Conservation (phyloP, 768 basidiomycete genomes). For the Calocera cornea region DNA sequence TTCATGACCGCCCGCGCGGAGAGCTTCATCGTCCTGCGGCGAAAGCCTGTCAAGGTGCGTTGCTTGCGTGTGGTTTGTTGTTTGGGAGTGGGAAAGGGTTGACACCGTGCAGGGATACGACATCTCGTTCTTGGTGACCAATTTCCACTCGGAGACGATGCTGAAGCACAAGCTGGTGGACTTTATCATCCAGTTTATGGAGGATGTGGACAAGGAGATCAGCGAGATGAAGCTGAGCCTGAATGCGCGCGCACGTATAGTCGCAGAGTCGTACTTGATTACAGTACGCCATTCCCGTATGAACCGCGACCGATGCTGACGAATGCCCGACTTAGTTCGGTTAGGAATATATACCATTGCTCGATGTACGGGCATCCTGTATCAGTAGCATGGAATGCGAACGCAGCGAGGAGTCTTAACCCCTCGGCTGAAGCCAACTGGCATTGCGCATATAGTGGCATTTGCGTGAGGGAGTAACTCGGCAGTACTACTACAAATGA, state of each 20-base stretch:
- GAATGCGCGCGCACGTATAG: constrained; percentile 90
- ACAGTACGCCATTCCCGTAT: constrained; percentile 43
- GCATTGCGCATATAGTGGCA: background rate
- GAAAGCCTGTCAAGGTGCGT: constrained; percentile 80
- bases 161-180: constrained; percentile 99
- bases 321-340: background rate
- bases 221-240: constrained; percentile 97
- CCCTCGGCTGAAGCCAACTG: background rate
- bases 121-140: constrained; percentile 96
- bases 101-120: constrained; percentile 81
- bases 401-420: background rate
- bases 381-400: background rate
- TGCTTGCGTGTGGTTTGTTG: constrained; percentile 8
- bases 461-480: background rate
- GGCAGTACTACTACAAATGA: background rate
- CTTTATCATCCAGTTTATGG: constrained; percentile 99
- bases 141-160: constrained; percentile 95
- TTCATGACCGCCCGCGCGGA: constrained; percentile 99
- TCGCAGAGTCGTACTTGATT: constrained; percentile 89
- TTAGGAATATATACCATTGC: background rate
- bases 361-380: background rate
- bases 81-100: background rate
- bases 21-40: constrained; percentile 87
- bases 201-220: constrained; percentile 98
- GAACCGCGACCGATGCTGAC: background rate